Conservation (phyloP, 1,139 yeast species). For the Sporopachydermia cereana region DNA sequence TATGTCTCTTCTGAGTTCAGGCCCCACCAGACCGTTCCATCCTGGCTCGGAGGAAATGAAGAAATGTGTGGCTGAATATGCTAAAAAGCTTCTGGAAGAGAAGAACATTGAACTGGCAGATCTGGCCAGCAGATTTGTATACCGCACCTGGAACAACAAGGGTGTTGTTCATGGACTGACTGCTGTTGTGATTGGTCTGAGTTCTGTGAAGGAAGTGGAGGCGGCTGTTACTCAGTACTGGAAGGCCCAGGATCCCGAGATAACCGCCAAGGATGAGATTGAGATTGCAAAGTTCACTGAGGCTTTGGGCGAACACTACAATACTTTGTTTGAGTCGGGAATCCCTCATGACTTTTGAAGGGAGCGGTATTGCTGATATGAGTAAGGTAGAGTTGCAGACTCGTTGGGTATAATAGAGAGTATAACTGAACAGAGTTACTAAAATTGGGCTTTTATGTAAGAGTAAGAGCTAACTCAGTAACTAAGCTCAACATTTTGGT, state of each 20-base stretch:
- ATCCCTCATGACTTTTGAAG: constrained; percentile 28
- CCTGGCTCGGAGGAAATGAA: constrained; percentile 63
- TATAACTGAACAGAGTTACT: no score
- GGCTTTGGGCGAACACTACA: constrained; percentile 38
- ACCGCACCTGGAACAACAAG: constrained; percentile 39
- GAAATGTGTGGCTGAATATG: constrained; percentile 41
- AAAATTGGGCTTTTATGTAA: no score
- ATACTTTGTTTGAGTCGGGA: constrained; percentile 70
- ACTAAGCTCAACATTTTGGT: no score
- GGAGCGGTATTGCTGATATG: no score
- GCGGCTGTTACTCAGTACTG: constrained; percentile 51
- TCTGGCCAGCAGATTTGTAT: constrained; percentile 66
- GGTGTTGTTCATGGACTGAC: constrained; percentile 24
- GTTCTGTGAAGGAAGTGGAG: constrained; percentile 47
- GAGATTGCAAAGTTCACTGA: constrained; percentile 34
- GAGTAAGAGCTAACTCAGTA: no score
- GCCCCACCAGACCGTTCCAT: constrained; percentile 62
- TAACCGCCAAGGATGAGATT: constrained; percentile 28
- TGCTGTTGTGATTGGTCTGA: constrained; percentile 66
- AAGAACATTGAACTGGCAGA: constrained; percentile 59
- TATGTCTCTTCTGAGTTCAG: constrained; percentile 73
- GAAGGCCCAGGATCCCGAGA: constrained; percentile 28
- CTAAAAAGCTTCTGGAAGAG: constrained; percentile 29
- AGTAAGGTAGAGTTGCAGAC: no score
- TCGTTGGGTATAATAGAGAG: no score